These are phyloP conservation scores for Coemansia sp. DNA, from an alignment of 192 early-diverging fungal genomes.

Conservation along the genomic window DNA sequence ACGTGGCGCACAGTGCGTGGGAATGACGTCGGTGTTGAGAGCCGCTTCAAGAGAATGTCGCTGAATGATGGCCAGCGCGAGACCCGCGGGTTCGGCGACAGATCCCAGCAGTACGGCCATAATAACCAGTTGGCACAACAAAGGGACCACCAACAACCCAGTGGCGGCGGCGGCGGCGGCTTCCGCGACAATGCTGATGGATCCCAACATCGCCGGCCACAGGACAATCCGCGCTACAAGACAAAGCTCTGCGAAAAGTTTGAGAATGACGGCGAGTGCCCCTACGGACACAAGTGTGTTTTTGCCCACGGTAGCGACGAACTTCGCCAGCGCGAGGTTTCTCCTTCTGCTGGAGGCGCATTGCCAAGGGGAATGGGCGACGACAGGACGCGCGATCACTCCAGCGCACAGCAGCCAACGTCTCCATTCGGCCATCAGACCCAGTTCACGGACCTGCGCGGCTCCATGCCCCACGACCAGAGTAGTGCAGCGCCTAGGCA, in stretches of 20 bases:
- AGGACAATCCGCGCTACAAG: conserved; percentile 81
- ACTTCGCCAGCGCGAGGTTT: conserved; percentile 56
- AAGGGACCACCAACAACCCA: conserved; percentile 15
- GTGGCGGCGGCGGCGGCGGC: conserved; percentile 7
- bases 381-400: conserved; percentile 21
- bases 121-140: background rate
- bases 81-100: conserved; percentile 16
- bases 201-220: conserved; percentile 40
- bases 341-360: conserved; percentile 3
- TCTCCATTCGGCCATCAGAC: conserved; percentile 8
- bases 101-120: conserved; percentile 12
- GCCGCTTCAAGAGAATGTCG: conserved; percentile 24
- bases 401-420: background rate
- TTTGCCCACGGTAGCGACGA: conserved; percentile 75
- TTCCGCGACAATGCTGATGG: conserved; percentile 10
- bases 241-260: conserved; percentile 84
- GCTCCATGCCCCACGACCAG: conserved; percentile 7
- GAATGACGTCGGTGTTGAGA: conserved; percentile 17
- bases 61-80: conserved; percentile 15
- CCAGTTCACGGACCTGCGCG: conserved; percentile 24
- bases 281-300: conserved; percentile 89
- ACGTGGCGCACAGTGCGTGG: conserved; percentile 30
- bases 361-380: conserved; percentile 19
- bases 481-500: conserved; percentile 26
- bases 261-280: conserved; percentile 84